A percentile compares a stretch with the other conserved stretches of the same genome.
These are phyloP conservation scores for Fusarium sp. DNA, from an alignment of 2,329 filamentous ascomycete genomes.

Conservation along the genomic window DNA sequence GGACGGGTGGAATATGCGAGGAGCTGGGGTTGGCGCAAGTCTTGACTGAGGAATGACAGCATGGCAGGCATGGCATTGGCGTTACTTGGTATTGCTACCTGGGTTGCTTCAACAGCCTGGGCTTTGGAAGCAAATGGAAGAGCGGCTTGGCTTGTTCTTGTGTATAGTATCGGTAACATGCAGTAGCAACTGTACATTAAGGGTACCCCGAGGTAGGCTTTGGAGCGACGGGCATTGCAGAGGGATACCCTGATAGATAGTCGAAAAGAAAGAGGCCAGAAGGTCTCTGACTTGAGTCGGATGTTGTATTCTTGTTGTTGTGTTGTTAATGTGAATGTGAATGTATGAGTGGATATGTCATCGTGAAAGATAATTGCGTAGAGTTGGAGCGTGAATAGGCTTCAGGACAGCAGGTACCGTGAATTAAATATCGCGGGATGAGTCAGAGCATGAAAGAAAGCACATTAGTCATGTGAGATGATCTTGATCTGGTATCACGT, in stretches of 20 bases:
- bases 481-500: not conserved
- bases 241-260: conserved; percentile 26
- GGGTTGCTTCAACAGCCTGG: conserved; percentile 21
- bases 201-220: conserved; percentile 4
- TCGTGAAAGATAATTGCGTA: not conserved
- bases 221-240: not conserved
- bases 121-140: conserved; percentile 30
- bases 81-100: conserved; percentile 39
- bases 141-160: conserved; percentile 33
- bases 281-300: conserved; percentile 1
- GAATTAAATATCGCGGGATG: not conserved
- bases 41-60: conserved; percentile 39
- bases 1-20: conserved; percentile 14
- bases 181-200: conserved; percentile 40
- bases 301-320: not conserved
- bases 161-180: conserved; percentile 41
- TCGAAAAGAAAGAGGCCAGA: conserved; percentile 13
- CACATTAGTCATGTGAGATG: not conserved
- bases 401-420: not conserved
- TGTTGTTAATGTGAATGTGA: not conserved
- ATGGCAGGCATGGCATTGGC: conserved; percentile 51
- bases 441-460: not conserved
- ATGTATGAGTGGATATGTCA: not conserved
- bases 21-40: conserved; percentile 24
- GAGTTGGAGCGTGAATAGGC: not conserved